Evolutionary conservation across 2,329 filamentous ascomycete genomes (phyloP).

Genomic region (Ophiostoma himal-ulmi): DNA sequence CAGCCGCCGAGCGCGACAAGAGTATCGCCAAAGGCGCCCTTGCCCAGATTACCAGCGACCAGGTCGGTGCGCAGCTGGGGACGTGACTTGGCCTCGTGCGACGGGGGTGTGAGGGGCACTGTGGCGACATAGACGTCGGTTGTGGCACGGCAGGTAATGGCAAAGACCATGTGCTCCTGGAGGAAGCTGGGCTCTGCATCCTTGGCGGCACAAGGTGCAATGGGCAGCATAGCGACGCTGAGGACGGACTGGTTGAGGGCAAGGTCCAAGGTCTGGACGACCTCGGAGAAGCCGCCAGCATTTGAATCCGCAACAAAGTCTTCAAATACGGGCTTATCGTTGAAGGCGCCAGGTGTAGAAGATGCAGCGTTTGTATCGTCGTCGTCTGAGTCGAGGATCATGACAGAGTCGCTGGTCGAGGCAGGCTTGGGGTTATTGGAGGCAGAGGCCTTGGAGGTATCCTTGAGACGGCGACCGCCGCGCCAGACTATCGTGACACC

Average conservation of each 20-base stretch:
- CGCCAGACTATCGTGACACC: conserved; percentile 58
- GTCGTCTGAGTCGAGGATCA: conserved; percentile 57
- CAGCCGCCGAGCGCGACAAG: conserved; percentile 51
- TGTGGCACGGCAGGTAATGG: conserved; percentile 50
- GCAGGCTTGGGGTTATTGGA: conserved; percentile 16
- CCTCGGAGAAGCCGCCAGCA: conserved; percentile 47
- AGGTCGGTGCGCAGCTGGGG: conserved; percentile 48
- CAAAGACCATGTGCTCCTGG: conserved; percentile 55
- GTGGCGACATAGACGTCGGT: conserved; percentile 53
- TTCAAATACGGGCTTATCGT: conserved; percentile 55
- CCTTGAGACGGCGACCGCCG: conserved; percentile 55
- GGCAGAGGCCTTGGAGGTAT: conserved; percentile 31
- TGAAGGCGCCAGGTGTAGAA: conserved; percentile 33
- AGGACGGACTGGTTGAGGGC: conserved; percentile 51
- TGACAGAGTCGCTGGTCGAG: conserved; percentile 44
- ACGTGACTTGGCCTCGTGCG: conserved; percentile 52
- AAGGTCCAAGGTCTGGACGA: conserved; percentile 57
- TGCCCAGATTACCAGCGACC: conserved; percentile 50
- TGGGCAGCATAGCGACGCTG: conserved; percentile 51
- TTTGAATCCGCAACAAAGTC: conserved; percentile 37
- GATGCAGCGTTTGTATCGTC: conserved; percentile 37
- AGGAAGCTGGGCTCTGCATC: conserved; percentile 48
- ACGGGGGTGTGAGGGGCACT: conserved; percentile 56
- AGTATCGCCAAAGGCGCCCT: conserved; percentile 58
- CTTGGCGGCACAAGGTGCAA: conserved; percentile 44